These are phyloP conservation scores for Solanum bulbocastanum DNA, from an alignment of 257 asterid genomes.

Conservation along the genomic window DNA sequence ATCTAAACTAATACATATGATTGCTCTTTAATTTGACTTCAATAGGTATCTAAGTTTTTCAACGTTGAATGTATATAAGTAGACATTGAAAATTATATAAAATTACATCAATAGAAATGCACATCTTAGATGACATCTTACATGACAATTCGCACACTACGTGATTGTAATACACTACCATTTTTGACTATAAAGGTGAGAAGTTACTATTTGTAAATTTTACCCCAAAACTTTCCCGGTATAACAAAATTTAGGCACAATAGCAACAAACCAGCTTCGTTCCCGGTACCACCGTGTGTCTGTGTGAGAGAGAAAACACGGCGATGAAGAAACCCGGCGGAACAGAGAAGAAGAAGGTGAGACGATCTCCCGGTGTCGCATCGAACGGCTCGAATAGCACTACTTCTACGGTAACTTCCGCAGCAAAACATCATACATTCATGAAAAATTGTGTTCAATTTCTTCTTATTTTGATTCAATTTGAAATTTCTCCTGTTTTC, in stretches of 20 bases:
- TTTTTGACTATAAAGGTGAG: background rate
- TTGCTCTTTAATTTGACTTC: too few relatives aligned
- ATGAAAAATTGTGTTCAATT: background rate
- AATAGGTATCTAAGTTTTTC: too few relatives aligned
- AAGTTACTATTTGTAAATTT: background rate
- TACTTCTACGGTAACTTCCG: background rate
- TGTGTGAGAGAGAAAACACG: background rate
- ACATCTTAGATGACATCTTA: too few relatives aligned
- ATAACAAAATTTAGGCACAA: background rate
- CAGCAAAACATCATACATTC: background rate
- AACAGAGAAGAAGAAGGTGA: slow-evolving; percentile 1
- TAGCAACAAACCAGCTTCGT: background rate
- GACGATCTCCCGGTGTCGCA: background rate
- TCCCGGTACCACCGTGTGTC: background rate
- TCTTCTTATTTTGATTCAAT: background rate
- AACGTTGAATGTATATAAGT: too few relatives aligned
- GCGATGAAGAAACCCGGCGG: slow-evolving; percentile 3
- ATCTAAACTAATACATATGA: too few relatives aligned
- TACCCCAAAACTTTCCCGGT: background rate
- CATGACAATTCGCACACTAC: too few relatives aligned
- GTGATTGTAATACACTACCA: too few relatives aligned
- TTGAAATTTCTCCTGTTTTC: background rate
- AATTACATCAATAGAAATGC: too few relatives aligned
- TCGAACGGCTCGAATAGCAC: background rate
- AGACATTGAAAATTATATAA: too few relatives aligned